Conservation (phyloP, 2,329 filamentous ascomycete genomes). For the Penicillium sp. region DNA sequence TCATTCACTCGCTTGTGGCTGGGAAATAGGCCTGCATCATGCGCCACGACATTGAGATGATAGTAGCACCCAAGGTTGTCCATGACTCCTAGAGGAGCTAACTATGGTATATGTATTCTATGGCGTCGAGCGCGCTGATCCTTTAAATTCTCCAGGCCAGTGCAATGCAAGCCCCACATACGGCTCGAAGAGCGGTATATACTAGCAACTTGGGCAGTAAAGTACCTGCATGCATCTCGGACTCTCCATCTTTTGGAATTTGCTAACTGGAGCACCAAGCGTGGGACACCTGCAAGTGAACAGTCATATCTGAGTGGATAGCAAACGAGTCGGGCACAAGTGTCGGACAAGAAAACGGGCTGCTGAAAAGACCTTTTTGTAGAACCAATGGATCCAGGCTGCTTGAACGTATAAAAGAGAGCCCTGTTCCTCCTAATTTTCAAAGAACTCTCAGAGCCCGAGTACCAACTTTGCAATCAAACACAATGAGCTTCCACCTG, state of each 20-base stretch:
- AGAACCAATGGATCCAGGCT: not conserved
- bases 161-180: not conserved
- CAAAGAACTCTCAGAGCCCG: not conserved
- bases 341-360: slow-evolving; percentile 14
- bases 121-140: not conserved
- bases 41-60: slow-evolving; percentile 13
- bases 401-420: not conserved
- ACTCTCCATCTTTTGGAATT: not conserved
- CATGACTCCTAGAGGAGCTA: not conserved
- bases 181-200: not conserved
- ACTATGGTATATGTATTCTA: not conserved
- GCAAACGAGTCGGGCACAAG: slow-evolving; percentile 19
- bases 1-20: slow-evolving; percentile 13
- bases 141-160: not conserved
- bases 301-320: slow-evolving; percentile 6
- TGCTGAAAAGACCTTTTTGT: slow-evolving; percentile 5
- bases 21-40: slow-evolving; percentile 7
- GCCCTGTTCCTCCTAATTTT: not conserved
- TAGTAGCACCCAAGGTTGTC: not conserved
- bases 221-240: not conserved
- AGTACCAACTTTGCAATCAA: not conserved
- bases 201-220: not conserved
- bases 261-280: not conserved
- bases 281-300: slow-evolving; percentile 5
- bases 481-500: slow-evolving; percentile 49